Evolutionary conservation across 1,284 basidiomycete genomes (phyloP).

Genomic region (Pseudozyma pruni): DNA sequence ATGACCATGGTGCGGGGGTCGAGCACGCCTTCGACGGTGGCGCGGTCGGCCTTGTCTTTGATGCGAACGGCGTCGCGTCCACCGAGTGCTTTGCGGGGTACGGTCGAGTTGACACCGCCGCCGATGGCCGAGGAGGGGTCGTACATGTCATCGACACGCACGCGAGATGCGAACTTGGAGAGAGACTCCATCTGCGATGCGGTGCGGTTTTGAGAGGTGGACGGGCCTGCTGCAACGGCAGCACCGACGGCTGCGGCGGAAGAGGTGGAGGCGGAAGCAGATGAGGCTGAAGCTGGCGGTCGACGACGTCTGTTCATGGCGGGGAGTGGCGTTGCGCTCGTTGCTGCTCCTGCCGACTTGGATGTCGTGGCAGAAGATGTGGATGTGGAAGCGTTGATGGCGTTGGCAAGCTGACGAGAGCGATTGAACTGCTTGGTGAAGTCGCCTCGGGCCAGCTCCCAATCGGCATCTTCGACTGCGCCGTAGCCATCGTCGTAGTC

Average conservation of each 20-base stretch:
- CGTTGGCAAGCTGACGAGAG: slow-evolving; percentile 58
- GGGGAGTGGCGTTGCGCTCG: slow-evolving; percentile 30
- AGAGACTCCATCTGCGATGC: slow-evolving; percentile 60
- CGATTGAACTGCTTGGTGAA: slow-evolving; percentile 67
- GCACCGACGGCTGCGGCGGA: slow-evolving; percentile 3
- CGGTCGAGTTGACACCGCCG: slow-evolving; percentile 56
- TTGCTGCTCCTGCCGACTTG: background rate
- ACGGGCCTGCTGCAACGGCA: slow-evolving; percentile 15
- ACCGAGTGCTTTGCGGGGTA: slow-evolving; percentile 62
- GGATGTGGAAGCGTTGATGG: slow-evolving; percentile 21
- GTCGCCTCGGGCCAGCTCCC: slow-evolving; percentile 65
- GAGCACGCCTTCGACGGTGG: slow-evolving; percentile 65
- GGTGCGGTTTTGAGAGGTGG: slow-evolving; percentile 36
- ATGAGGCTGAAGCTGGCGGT: slow-evolving; percentile 1
- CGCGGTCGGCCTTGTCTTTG: slow-evolving; percentile 66
- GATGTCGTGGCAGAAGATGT: slow-evolving; percentile 15
- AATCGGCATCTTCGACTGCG: slow-evolving; percentile 65
- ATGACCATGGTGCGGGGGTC: slow-evolving; percentile 66
- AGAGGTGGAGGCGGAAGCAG: slow-evolving; percentile 5
- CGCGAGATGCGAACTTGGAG: slow-evolving; percentile 57
- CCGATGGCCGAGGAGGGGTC: slow-evolving; percentile 62
- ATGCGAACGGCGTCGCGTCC: slow-evolving; percentile 49
- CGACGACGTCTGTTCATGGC: slow-evolving; percentile 52
- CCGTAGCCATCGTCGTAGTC: slow-evolving; percentile 40
- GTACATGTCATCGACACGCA: slow-evolving; percentile 57